Conservation (phyloP, 2,329 filamentous ascomycete genomes). For the Talaromyces sp. region DNA sequence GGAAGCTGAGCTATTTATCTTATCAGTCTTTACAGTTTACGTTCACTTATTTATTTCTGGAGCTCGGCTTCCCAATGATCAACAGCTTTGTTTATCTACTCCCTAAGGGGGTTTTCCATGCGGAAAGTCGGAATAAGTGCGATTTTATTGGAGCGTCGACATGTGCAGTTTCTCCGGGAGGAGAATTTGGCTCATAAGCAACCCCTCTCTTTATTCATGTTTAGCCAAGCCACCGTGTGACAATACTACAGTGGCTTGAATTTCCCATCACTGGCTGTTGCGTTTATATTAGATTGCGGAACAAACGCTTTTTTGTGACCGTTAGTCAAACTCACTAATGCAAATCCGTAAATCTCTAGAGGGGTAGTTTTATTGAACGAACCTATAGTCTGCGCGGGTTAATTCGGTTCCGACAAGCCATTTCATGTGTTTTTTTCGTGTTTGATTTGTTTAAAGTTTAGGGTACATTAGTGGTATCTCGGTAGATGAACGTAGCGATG, state of each 20-base stretch:
- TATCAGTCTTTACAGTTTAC: too few species aligned
- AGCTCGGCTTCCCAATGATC: neutral
- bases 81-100: neutral
- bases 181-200: neutral
- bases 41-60: too few species aligned
- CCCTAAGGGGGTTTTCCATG: neutral
- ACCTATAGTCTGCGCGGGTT: neutral
- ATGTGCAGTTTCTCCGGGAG: neutral
- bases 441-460: neutral
- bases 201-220: neutral
- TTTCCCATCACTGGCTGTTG: neutral
- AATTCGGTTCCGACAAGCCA: neutral
- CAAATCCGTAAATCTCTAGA: neutral
- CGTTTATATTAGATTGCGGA: neutral
- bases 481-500: neutral
- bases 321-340: neutral
- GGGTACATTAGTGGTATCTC: neutral
- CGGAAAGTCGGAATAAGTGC: neutral
- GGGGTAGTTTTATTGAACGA: neutral
- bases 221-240: neutral
- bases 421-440: neutral
- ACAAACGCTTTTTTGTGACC: neutral
- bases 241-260: neutral
- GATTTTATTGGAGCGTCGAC: neutral
- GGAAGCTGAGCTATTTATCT: too few species aligned